Percentiles rank a stretch among this genome's conserved stretches.
These are phyloP conservation scores for Bolboschoenus planiculmis DNA, from an alignment of 176 grass and related monocot genomes.

Conservation along the genomic window DNA sequence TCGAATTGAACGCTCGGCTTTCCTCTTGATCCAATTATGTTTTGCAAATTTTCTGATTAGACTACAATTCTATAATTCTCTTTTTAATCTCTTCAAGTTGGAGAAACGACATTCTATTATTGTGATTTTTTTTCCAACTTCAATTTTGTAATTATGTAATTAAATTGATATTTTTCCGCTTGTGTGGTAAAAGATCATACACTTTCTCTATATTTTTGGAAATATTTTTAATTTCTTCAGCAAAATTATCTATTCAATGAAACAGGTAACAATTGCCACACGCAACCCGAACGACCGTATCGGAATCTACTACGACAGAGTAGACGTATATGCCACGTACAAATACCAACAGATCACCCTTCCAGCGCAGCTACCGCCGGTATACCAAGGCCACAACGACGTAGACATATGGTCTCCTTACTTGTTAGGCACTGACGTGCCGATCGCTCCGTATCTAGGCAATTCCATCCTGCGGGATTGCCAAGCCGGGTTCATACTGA, in stretches of 20 bases:
- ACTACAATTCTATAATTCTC: not conserved
- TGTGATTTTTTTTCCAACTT: not conserved
- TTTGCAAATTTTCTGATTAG: not conserved
- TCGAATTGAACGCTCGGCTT: not conserved
- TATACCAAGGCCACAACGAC: slow-evolving; percentile 84
- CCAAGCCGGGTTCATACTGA: slow-evolving; percentile 28
- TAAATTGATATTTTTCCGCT: too few species aligned
- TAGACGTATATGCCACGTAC: slow-evolving; percentile 66
- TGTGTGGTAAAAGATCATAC: too few species aligned
- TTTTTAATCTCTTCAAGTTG: not conserved
- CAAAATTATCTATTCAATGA: not conserved
- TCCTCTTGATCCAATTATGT: not conserved
- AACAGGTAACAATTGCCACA: slow-evolving; percentile 50
- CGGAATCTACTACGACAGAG: slow-evolving; percentile 71
- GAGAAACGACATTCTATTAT: not conserved
- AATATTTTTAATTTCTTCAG: not conserved
- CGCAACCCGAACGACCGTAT: slow-evolving; percentile 77
- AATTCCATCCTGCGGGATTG: slow-evolving; percentile 28
- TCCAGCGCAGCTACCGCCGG: not conserved
- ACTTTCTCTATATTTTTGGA: not conserved
- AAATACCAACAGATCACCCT: slow-evolving; percentile 77
- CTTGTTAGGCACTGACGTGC: slow-evolving; percentile 30
- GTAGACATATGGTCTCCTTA: slow-evolving; percentile 74
- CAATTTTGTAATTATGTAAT: too few species aligned
- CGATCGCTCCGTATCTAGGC: slow-evolving; percentile 58